Base-by-base conservation (phyloP, 2,329 filamentous ascomycete species). In the Aspergillus versicolor region DNA sequence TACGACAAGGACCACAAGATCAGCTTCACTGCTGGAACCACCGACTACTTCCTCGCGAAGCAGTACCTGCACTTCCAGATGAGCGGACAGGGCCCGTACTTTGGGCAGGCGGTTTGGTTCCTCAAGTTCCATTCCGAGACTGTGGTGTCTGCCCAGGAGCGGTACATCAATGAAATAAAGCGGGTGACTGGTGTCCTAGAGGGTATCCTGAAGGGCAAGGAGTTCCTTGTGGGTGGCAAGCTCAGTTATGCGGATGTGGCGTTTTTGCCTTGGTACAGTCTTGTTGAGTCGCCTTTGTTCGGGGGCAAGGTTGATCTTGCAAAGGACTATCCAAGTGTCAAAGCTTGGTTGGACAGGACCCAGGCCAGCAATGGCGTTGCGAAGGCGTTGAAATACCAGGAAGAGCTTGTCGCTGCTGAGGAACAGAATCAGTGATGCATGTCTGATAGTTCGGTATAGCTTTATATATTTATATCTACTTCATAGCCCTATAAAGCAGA, bases 21-120 rank as follows among this genome's bases (percentile, higher is more conserved):
- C 56, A 75, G 70, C 57, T 81, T 77, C 65, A 6, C 37, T 3
- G 50, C 64, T 0, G 65, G 67, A 2, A 68, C 65, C 4, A 65
- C 69, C 3, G 76, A 79, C 32, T 67, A 64, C 49, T 76, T 73
- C 58, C 67, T 71, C 2, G 71, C 73, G 4, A 75, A 74, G 57
- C 76, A 79, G 41, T 81, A 76, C 73, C 71, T 81, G 4, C 73
- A 72, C 63, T 79, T 74, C 66, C 78, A 81, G 65, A 67, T 68
- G 41, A 71, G 72, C 2, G 78, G 78, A 7, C 79, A 81, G 60
- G 79, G 78, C 1, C 79, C 79, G 0, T 81, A 81, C 63, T 81
- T 73, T 57, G 80, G 80, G 13, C 79, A 81, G 63, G 68, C 67
- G 0, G 69, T 66, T 27, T 81, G 77, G 78, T 81, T 78, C 65